phyloP scores from a whole-genome alignment of 257 asterid genomes.

The Solanum habrochaites region DNA sequence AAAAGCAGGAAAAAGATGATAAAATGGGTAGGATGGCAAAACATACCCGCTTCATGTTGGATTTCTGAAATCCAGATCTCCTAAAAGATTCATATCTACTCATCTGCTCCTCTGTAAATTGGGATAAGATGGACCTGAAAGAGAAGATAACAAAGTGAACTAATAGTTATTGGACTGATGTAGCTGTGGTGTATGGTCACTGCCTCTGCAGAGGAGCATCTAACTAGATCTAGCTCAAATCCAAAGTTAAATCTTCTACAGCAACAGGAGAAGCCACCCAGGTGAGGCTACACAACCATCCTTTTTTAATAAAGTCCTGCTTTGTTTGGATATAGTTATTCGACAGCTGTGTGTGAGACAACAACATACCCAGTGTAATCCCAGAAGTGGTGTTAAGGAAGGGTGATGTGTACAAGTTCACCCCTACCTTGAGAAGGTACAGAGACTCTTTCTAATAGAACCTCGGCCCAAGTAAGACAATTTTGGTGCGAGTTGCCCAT shows the following conservation, averaged over 20 bases:
- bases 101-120: constrained; percentile 80
- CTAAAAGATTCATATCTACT: constrained; percentile 83
- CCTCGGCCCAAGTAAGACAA: background rate
- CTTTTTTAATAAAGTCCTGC: background rate
- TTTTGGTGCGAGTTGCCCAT: background rate
- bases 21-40: background rate
- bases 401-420: background rate
- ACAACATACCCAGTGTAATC: background rate
- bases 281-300: background rate
- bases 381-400: background rate
- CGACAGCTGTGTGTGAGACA: background rate
- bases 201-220: background rate
- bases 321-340: background rate
- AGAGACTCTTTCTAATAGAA: background rate
- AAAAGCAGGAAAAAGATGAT: background rate
- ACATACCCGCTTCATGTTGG: constrained; percentile 76
- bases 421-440: background rate
- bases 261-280: background rate
- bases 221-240: background rate
- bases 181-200: background rate
- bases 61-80: constrained; percentile 82
- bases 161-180: background rate
- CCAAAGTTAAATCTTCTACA: background rate
- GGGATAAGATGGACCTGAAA: constrained; percentile 60
- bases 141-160: background rate